Base-by-base conservation (phyloP, 1,284 basidiomycete genomes). In the Boletellus deceptivus region DNA sequence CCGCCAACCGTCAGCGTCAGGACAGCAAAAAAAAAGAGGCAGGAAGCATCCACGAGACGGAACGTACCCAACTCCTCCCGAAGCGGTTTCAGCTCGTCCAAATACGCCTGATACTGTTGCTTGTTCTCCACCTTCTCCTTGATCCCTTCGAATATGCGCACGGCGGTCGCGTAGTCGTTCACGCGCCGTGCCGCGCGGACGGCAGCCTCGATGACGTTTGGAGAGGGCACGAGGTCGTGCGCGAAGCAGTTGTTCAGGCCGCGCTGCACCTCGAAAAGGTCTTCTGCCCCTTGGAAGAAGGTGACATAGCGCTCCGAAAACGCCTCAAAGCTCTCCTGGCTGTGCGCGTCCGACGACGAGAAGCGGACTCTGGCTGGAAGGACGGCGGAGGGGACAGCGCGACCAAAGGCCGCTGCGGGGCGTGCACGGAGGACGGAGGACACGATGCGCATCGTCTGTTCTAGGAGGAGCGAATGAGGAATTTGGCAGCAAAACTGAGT, bases 231-330 rank as follows among this genome's bases (percentile, higher is more conserved):
- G 57, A 99, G 83, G 72, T 99, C 96, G 74, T 99, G 96, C 2
- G 96, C 92, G 70, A 99, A 99, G 76, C 93, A 97, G 82, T 99
- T 99, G 83, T 99, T 99, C 62, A 99, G 80, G 43, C 96, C 96
- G 55, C 96, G 90, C 75, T 98, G 93, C 59, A 96, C 88, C 78
- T 98, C 95, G 70, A 98, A 98, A 56, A 97, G 83, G 77, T 98
- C 96, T 69, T 93, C 85, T 47, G 94, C 93, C 48, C 84, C 81
- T 67, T 89, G 77, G 79, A 98, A 98, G 77, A 98, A 99, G 60
- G 81, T 78, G 68, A 93, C 86, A 75, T 98, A 98, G 68, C 95
- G 91, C 56, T 87, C 80, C 68, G 91, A 93, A 80, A 98, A 98
- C 49, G 86, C 81, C 70, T 98, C 95, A 72, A 93, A 98, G 22